Base-by-base conservation (phyloP, 176 grass and related monocot genomes). In the Oryza glumipatula region DNA sequence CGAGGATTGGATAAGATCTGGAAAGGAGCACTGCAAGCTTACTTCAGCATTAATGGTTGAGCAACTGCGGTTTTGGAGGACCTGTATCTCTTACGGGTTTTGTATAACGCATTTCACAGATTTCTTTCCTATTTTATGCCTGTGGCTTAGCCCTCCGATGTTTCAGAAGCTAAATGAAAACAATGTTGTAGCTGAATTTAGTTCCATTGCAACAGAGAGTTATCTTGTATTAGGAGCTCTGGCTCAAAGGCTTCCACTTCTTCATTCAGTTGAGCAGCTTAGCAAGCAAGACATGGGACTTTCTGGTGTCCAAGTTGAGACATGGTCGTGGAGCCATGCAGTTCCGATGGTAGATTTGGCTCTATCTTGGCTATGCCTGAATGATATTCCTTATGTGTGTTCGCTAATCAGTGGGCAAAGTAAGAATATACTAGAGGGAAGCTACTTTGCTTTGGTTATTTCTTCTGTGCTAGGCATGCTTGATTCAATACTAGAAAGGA, bases 61-160 rank as follows among this genome's bases (percentile, higher is more conserved):
- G 85, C 96, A 99, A 76, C 88, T 99, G 61, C 83, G 88, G 41
- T 85, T 96, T 75, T 99, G 96, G 96, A 94, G 88, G 77, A 86
- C 79, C 46, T 99, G 90, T 82, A 94, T 99, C 45, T 88, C 86
- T n/a, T 93, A 94, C 69, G 93, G 91, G 4, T 95, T 96, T 86
- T 99, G 96, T 79, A 67, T 92, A 87, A 3, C 61, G 7, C 73
- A 94, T 52, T 99, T 94, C 66, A 46, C 89, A 83, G 91, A 99
- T 79, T 94, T 96, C 67, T 99, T 99, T 83, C 86, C 89, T 88
- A 78, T 92, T 80, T 54, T 99, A 41, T 96, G 89, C 64, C 74
- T 89, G 4, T 99, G 94, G 89, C 91, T 96, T 45, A 87, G 86
- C 72, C 89, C 81, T 85, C 91, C 91, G 56, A 47, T 44, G 2